Percentiles rank a stretch among this genome's conserved stretches.
Conservation (phyloP, 306 rosid species). For the Glycine latifolia region DNA sequence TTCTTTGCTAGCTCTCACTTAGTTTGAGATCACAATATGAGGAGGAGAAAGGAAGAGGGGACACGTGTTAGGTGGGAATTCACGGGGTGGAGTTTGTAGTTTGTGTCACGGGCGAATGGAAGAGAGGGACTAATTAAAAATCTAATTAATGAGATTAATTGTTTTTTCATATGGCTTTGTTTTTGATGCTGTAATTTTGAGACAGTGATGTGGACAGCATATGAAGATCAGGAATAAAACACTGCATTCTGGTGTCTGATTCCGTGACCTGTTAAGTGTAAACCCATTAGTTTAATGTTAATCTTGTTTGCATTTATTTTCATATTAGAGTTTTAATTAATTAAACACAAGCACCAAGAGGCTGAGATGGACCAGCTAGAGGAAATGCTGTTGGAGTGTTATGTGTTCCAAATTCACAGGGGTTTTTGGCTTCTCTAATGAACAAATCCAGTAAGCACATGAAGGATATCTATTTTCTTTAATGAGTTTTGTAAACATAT, state of each 20-base stretch:
- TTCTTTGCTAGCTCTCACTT: neutral
- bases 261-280: neutral
- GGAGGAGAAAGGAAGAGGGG: constrained; percentile 12
- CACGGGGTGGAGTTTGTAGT: constrained; percentile 62
- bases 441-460: neutral
- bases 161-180: neutral
- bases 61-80: constrained; percentile 58
- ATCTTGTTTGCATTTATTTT: constrained; percentile 10
- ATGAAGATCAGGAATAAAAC: constrained; percentile 44
- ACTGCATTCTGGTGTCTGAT: constrained; percentile 37
- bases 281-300: constrained; percentile 16
- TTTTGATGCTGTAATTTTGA: constrained; percentile 17
- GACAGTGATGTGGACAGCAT: constrained; percentile 42
- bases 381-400: constrained; percentile 6
- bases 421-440: constrained; percentile 11
- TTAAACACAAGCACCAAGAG: too few species aligned
- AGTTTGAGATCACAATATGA: neutral
- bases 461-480: neutral
- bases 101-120: constrained; percentile 63
- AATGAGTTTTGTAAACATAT: neutral
- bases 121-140: constrained; percentile 6
- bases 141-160: constrained; percentile 17
- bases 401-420: constrained; percentile 41
- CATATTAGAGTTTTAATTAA: neutral
- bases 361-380: constrained; percentile 18